phyloP scores from a whole-genome alignment of 257 asterid genomes.

The Ilex asprella region DNA sequence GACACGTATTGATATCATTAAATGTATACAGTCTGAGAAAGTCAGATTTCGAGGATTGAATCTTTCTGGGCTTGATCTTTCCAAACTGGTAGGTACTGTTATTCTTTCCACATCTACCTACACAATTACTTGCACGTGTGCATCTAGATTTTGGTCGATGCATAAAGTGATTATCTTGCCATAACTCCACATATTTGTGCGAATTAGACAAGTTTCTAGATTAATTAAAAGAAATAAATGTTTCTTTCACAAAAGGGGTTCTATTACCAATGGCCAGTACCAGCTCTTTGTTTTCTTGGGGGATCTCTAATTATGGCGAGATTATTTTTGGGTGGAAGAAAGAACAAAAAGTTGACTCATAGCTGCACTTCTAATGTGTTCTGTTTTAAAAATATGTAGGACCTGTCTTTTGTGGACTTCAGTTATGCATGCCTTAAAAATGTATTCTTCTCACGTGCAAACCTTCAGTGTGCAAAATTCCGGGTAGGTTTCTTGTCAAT shows the following conservation, averaged over 20 bases:
- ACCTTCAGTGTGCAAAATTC: constrained; percentile 90
- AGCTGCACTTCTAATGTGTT: constrained; percentile 7
- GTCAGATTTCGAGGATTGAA: constrained; percentile 92
- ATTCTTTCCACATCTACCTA: constrained; percentile 11
- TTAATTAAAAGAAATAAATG: neutral
- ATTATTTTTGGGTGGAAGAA: neutral
- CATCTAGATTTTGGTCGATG: neutral
- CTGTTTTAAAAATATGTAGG: constrained; percentile 42
- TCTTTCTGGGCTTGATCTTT: constrained; percentile 89
- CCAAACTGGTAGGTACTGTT: constrained; percentile 80
- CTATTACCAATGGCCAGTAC: no score
- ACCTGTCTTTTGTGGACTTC: constrained; percentile 85
- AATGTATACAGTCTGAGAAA: constrained; percentile 87
- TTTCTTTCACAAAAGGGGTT: no score
- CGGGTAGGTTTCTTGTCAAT: constrained; percentile 33
- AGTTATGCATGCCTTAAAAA: constrained; percentile 79
- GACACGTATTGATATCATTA: constrained; percentile 83
- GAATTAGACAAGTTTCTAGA: neutral
- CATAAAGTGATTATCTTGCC: neutral
- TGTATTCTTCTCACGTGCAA: constrained; percentile 87
- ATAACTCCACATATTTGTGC: neutral
- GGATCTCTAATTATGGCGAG: no score
- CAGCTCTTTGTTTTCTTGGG: no score
- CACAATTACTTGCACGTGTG: constrained; percentile 10
- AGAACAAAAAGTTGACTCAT: neutral